A percentile compares a stretch with the other conserved stretches of the same genome.
phyloP scores from a whole-genome alignment of 1,284 basidiomycete genomes.

The Coniferiporia sulphurascens region DNA sequence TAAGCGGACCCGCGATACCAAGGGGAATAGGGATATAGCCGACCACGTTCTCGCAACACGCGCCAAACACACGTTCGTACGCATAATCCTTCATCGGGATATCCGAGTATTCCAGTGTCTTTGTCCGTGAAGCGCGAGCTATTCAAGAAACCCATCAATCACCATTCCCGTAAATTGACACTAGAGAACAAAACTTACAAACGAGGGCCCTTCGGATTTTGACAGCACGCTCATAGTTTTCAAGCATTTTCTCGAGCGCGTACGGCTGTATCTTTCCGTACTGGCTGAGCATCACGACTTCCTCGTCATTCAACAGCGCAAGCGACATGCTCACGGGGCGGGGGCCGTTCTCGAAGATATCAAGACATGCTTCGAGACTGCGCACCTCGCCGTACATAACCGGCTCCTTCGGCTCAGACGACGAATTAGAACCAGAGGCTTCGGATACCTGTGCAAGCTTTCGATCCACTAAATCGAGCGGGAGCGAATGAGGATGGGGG shows the following conservation, averaged over 20 bases:
- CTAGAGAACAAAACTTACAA: slow-evolving; percentile 51
- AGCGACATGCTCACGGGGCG: slow-evolving; percentile 54
- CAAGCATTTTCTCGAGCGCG: slow-evolving; percentile 90
- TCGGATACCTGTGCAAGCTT: slow-evolving; percentile 37
- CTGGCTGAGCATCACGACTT: slow-evolving; percentile 86
- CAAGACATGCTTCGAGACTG: slow-evolving; percentile 75
- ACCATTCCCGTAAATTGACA: background rate
- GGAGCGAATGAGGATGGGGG: slow-evolving; percentile 21
- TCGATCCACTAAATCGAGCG: slow-evolving; percentile 32
- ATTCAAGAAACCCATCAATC: slow-evolving; percentile 18
- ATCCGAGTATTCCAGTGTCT: slow-evolving; percentile 81
- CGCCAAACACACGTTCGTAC: slow-evolving; percentile 92
- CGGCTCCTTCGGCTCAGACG: slow-evolving; percentile 20
- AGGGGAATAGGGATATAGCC: slow-evolving; percentile 97
- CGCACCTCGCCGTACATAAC: slow-evolving; percentile 34
- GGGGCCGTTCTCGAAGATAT: slow-evolving; percentile 83
- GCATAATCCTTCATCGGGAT: slow-evolving; percentile 88
- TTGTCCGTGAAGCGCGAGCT: slow-evolving; percentile 85
- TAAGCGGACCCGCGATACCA: slow-evolving; percentile 94
- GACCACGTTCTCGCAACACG: slow-evolving; percentile 99
- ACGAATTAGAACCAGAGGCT: slow-evolving; percentile 36
- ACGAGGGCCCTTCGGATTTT: slow-evolving; percentile 84
- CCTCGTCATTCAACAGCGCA: slow-evolving; percentile 82
- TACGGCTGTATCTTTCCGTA: slow-evolving; percentile 93
- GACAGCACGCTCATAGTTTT: slow-evolving; percentile 86